These are phyloP conservation scores for Rhizopus sp. DNA, from an alignment of 371 early-diverging fungal species.

Conservation along the genomic window DNA sequence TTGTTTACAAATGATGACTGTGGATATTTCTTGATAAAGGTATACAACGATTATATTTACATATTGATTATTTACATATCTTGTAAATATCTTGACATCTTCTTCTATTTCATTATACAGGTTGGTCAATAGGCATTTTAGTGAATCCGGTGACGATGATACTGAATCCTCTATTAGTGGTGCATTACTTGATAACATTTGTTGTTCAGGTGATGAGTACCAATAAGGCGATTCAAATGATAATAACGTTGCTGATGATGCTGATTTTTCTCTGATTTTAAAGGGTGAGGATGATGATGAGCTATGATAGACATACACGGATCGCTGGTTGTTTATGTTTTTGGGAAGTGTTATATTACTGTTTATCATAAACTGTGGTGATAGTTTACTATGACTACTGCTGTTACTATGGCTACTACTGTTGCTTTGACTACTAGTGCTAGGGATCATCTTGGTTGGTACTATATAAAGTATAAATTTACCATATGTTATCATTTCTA, in stretches of 20 bases:
- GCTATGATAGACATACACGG: slow-evolving; percentile 40
- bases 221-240: slow-evolving; percentile 41
- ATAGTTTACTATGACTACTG: too few species aligned
- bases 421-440: background rate
- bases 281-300: slow-evolving; percentile 38
- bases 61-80: slow-evolving; percentile 25
- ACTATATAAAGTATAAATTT: background rate
- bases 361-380: background rate
- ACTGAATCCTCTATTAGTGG: slow-evolving; percentile 3
- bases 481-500: slow-evolving; percentile 3
- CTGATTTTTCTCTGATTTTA: slow-evolving; percentile 42
- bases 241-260: slow-evolving; percentile 36
- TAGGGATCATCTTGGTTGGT: background rate
- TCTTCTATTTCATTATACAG: slow-evolving; percentile 31
- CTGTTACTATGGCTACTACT: too few species aligned
- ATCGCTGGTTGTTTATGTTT: slow-evolving; percentile 26
- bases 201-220: slow-evolving; percentile 17
- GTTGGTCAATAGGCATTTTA: slow-evolving; percentile 29
- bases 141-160: slow-evolving; percentile 15
- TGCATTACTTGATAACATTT: slow-evolving; percentile 7
- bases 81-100: slow-evolving; percentile 32
- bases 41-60: slow-evolving; percentile 27
- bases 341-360: background rate
- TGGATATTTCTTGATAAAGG: slow-evolving; percentile 27
- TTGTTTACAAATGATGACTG: slow-evolving; percentile 33